These are phyloP conservation scores for Boletus vermiculosoides DNA, from an alignment of 768 basidiomycete genomes.

Conservation along the genomic window DNA sequence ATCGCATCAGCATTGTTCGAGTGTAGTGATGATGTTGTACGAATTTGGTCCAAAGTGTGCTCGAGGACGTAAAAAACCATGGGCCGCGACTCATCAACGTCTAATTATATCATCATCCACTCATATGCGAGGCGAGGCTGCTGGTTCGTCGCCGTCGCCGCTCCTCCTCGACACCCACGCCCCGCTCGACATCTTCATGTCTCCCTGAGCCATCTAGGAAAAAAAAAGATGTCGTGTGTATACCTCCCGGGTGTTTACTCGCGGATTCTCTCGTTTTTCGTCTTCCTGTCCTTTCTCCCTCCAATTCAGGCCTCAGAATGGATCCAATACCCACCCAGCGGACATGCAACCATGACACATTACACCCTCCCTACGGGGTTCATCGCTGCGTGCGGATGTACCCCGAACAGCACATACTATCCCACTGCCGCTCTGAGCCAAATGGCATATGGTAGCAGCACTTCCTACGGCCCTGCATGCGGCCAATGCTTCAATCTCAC, in stretches of 20 bases:
- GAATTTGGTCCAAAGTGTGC: not conserved
- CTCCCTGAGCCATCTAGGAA: not conserved
- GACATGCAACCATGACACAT: conserved; percentile 77
- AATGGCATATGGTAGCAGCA: conserved; percentile 75
- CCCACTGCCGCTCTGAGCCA: conserved; percentile 81
- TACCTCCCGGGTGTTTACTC: conserved; percentile 5
- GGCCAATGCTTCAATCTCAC: conserved; percentile 81
- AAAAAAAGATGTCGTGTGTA: conserved; percentile 19
- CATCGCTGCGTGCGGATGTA: conserved; percentile 77
- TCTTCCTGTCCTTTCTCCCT: conserved; percentile 27
- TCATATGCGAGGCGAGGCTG: not conserved
- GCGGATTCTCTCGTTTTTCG: conserved; percentile 22
- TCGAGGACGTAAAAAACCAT: not conserved
- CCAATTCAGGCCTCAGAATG: conserved; percentile 40
- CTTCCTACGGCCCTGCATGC: conserved; percentile 70
- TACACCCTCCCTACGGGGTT: conserved; percentile 49
- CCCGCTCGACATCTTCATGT: conserved; percentile 12
- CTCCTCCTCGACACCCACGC: not conserved
- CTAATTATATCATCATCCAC: conserved; percentile 6
- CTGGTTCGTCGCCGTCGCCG: not conserved
- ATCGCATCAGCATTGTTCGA: not conserved
- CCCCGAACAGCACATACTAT: conserved; percentile 57
- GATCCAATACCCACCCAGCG: conserved; percentile 62
- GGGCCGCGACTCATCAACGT: not conserved
- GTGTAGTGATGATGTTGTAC: not conserved